phyloP scores from a whole-genome alignment of 192 early-diverging fungal genomes.

The Backusella macrospora region DNA sequence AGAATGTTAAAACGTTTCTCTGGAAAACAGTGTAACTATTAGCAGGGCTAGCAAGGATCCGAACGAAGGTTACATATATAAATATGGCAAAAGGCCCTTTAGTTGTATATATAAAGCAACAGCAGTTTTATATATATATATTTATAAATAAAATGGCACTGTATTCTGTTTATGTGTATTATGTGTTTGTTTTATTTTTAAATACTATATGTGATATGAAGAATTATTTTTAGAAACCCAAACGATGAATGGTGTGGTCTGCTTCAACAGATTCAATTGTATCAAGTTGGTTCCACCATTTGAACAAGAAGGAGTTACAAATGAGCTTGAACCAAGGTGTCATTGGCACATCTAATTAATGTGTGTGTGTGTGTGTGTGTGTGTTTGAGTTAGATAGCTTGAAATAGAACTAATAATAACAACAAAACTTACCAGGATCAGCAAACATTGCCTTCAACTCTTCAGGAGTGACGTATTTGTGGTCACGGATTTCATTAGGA shows the following conservation, averaged over 20 bases:
- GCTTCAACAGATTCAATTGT: conserved; percentile 62
- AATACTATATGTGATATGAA: conserved; percentile 1
- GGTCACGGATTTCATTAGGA: conserved; percentile 88
- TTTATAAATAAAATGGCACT: neutral
- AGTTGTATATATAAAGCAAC: neutral
- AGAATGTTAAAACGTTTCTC: conserved; percentile 16
- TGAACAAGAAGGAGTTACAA: conserved; percentile 89
- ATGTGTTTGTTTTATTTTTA: conserved; percentile 7
- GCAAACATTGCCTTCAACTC: conserved; percentile 80
- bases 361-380: neutral
- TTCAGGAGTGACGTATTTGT: conserved; percentile 79
- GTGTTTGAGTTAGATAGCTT: neutral
- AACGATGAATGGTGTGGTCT: conserved; percentile 68
- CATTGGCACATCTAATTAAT: conserved; percentile 59
- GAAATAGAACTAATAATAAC: neutral
- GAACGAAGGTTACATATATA: too few species aligned
- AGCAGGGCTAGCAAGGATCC: too few species aligned
- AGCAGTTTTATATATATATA: neutral
- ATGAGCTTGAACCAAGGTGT: conserved; percentile 99
- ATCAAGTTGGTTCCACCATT: conserved; percentile 94
- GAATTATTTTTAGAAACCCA: conserved; percentile 40
- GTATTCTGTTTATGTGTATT: neutral
- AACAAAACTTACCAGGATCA: conserved; percentile 51
- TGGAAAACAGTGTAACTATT: neutral
- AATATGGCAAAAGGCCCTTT: neutral